Conservation (phyloP, 805 yeast species). For the Candida ipomoeae region DNA sequence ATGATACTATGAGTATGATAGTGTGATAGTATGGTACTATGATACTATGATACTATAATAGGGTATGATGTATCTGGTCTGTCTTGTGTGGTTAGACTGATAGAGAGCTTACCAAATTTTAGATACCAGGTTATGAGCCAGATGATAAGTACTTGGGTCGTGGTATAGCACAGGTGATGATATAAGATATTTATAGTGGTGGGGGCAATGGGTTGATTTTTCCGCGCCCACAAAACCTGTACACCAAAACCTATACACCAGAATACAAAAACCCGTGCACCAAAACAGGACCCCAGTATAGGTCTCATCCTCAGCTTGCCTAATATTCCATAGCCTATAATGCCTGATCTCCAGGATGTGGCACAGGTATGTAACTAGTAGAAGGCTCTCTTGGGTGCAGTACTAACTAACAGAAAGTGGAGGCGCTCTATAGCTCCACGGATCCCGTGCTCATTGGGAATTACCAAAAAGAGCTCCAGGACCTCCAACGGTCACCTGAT, state of each 20-base stretch:
- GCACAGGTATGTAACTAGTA: conserved; percentile 4
- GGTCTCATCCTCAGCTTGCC: too few relatives aligned
- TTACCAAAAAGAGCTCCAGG: conserved; percentile 55
- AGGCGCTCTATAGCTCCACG: conserved; percentile 40
- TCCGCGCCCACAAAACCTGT: not conserved
- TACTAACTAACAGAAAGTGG: conserved; percentile 29
- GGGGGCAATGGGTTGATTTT: conserved; percentile 2
- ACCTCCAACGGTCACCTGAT: conserved; percentile 49
- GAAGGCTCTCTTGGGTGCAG: not conserved
- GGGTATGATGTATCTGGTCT: too few relatives aligned
- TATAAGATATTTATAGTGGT: not conserved
- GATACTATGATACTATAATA: too few relatives aligned
- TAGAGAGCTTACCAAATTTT: too few relatives aligned
- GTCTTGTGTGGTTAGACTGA: too few relatives aligned
- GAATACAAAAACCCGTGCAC: too few relatives aligned
- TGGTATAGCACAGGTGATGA: not conserved
- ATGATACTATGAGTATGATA: too few relatives aligned
- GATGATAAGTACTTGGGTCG: too few relatives aligned
- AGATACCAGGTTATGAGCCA: too few relatives aligned
- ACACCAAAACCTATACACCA: not conserved
- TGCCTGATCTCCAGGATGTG: conserved; percentile 4
- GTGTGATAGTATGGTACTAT: too few relatives aligned
- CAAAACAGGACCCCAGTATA: too few relatives aligned
- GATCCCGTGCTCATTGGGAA: conserved; percentile 35
- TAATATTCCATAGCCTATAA: not conserved